Evolutionary conservation across 2,329 filamentous ascomycete species (phyloP).

Genomic region (Pseudodiploospora longispora): DNA sequence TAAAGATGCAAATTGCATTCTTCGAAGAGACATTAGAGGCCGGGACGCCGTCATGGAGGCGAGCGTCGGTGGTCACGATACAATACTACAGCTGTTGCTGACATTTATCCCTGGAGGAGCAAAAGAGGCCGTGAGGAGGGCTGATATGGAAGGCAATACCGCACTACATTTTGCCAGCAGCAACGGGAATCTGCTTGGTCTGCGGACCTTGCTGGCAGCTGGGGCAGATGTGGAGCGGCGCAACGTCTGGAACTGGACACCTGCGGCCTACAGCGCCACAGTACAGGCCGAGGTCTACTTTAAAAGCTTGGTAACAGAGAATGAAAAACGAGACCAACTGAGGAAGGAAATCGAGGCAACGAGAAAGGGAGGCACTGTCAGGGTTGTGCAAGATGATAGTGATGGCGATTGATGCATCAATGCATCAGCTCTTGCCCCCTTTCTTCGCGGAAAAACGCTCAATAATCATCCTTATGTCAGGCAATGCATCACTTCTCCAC

Average conservation of each 20-base stretch:
- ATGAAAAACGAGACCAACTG: constrained; percentile 46
- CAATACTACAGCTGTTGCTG: constrained; percentile 55
- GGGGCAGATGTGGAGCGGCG: constrained; percentile 65
- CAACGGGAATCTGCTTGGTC: constrained; percentile 68
- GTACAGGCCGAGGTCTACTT: constrained; percentile 81
- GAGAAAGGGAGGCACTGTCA: constrained; percentile 32
- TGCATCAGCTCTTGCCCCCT: too few species aligned
- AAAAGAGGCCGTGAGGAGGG: constrained; percentile 42
- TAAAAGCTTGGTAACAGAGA: constrained; percentile 65
- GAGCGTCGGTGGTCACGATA: constrained; percentile 52
- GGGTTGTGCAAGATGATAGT: constrained; percentile 35
- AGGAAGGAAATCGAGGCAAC: constrained; percentile 33
- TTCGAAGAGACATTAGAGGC: constrained; percentile 57
- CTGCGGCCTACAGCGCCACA: constrained; percentile 73
- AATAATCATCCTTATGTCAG: too few species aligned
- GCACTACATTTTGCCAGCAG: constrained; percentile 80
- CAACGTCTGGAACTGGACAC: constrained; percentile 75
- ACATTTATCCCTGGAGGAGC: constrained; percentile 52
- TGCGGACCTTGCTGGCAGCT: constrained; percentile 68
- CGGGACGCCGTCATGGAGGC: constrained; percentile 66
- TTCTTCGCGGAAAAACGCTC: too few species aligned
- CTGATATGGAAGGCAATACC: constrained; percentile 72
- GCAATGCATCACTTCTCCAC: too few species aligned
- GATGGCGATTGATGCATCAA: constrained; percentile 16
- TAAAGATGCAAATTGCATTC: constrained; percentile 53